phyloP scores from a whole-genome alignment of 306 rosid genomes.

The Boehmeria nivea region DNA sequence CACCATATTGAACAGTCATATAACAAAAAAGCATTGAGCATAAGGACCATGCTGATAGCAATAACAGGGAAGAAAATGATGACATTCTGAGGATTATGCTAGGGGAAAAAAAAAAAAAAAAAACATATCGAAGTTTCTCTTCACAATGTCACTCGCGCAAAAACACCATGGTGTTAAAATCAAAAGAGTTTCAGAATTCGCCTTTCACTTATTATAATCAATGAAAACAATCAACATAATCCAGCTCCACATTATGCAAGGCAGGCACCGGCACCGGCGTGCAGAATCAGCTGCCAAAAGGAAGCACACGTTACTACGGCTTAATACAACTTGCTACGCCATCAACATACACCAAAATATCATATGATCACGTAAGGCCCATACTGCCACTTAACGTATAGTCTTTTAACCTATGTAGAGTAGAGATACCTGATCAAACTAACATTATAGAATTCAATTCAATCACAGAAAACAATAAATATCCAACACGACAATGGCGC shows the following conservation, averaged over 20 bases:
- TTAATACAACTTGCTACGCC: neutral
- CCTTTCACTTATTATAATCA: slow-evolving; percentile 41
- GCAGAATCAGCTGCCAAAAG: slow-evolving; percentile 46
- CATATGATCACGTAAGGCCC: too few species aligned
- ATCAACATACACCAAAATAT: neutral
- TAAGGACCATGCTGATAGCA: too few species aligned
- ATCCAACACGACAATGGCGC: too few species aligned
- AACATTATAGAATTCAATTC: too few species aligned
- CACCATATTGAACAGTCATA: too few species aligned
- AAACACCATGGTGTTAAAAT: neutral
- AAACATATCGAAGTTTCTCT: neutral
- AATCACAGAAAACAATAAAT: too few species aligned
- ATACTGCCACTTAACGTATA: too few species aligned
- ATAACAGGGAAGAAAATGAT: too few species aligned
- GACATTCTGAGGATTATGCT: neutral
- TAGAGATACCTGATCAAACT: too few species aligned
- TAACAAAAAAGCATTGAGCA: too few species aligned
- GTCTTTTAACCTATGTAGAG: too few species aligned
- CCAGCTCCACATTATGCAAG: slow-evolving; percentile 16
- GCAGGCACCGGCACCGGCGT: slow-evolving; percentile 20
- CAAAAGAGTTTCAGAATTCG: slow-evolving; percentile 19
- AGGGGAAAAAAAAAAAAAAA: slow-evolving; percentile 1
- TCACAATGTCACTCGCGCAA: slow-evolving; percentile 5
- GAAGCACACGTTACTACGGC: neutral
- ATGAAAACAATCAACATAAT: slow-evolving; percentile 19